These are phyloP conservation scores for Sphaerosporella brunnea DNA, from an alignment of 495 filamentous ascomycete species.

Conservation along the genomic window DNA sequence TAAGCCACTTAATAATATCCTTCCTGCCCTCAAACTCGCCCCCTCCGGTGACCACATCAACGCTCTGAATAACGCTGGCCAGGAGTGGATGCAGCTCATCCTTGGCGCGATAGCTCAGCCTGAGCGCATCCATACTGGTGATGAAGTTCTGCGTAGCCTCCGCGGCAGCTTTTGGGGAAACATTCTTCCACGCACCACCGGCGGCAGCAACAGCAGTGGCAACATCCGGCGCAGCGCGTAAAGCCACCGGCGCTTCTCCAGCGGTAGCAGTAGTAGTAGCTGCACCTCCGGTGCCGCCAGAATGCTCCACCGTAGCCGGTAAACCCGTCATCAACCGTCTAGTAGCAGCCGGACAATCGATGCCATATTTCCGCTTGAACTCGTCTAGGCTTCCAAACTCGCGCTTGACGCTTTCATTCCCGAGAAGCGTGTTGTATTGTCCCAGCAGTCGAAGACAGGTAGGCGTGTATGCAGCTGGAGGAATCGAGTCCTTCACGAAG, in stretches of 20 bases:
- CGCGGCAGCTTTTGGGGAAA: constrained; percentile 30
- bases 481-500: constrained; percentile 87
- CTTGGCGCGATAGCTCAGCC: constrained; percentile 75
- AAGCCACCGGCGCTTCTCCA: background rate
- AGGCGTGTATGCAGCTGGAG: constrained; percentile 86
- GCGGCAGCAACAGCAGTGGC: constrained; percentile 27
- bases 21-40: constrained; percentile 73
- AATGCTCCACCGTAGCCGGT: constrained; percentile 14
- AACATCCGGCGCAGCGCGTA: constrained; percentile 37
- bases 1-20: constrained; percentile 97
- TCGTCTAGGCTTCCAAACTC: constrained; percentile 77
- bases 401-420: constrained; percentile 63
- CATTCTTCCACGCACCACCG: constrained; percentile 5
- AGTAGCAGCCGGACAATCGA: constrained; percentile 65
- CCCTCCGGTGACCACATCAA: constrained; percentile 67
- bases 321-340: constrained; percentile 74
- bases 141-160: constrained; percentile 95
- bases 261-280: no score
- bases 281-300: background rate
- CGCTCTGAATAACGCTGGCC: constrained; percentile 84
- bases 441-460: constrained; percentile 83
- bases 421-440: constrained; percentile 88
- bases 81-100: constrained; percentile 87
- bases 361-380: constrained; percentile 45
- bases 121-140: constrained; percentile 86